phyloP scores from a whole-genome alignment of 2,329 filamentous ascomycete species.

The Tolypocladium pustulatum region DNA sequence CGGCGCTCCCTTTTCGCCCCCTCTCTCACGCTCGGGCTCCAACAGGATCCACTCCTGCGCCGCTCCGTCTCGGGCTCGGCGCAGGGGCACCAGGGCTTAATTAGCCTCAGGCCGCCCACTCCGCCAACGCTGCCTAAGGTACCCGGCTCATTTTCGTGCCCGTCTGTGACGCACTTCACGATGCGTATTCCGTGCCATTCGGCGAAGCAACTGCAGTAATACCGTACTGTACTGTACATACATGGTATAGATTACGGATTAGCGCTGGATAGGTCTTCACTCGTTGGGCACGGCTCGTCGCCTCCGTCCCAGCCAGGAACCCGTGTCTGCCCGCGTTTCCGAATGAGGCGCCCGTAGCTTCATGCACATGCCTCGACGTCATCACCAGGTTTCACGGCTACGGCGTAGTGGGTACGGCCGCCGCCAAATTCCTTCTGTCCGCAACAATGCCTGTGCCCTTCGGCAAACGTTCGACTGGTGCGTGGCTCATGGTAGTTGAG shows the following conservation, averaged over 20 bases:
- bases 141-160: slow-evolving; percentile 17
- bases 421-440: neutral
- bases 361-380: neutral
- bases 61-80: slow-evolving; percentile 9
- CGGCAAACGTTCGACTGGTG: neutral
- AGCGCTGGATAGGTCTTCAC: neutral
- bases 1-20: neutral
- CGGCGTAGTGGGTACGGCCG: neutral
- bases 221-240: neutral
- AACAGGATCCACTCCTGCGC: slow-evolving; percentile 4
- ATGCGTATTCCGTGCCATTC: neutral
- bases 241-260: neutral
- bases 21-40: slow-evolving; percentile 4
- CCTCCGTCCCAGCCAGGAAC: slow-evolving; percentile 2
- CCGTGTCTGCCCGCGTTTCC: neutral
- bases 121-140: slow-evolving; percentile 1
- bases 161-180: neutral
- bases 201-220: neutral
- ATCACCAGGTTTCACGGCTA: neutral
- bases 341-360: neutral
- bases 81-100: neutral
- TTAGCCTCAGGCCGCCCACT: neutral
- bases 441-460: neutral
- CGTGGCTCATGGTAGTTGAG: neutral
- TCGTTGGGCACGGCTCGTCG: neutral